Base-by-base conservation (phyloP, 164 flowering plant species). In the Buxus sempervirens region DNA sequence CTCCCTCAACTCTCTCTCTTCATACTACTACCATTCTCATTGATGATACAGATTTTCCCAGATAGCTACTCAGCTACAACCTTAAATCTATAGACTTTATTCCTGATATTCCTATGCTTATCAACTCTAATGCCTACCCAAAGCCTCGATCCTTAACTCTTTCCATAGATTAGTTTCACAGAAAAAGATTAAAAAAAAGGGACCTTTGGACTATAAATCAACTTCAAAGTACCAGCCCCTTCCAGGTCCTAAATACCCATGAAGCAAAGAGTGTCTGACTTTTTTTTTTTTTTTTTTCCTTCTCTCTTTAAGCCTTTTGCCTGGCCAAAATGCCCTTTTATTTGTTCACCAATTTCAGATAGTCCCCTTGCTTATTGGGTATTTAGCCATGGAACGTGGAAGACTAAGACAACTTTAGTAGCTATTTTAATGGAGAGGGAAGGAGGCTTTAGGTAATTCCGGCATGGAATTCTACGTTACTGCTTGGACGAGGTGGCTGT, bases 1-100 rank as follows among this genome's bases (percentile, higher is more conserved):
- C 98, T 91, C 78, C 96, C 78, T 62, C 81, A 38, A 36, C 27
- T 21, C 12, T 25, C 13, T 45, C 38, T 32, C 38, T 32, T 32
- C 3, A 7, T 32, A 32, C 38, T 32, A 32, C 38, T 7, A 32
- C 38, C 38, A 32, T 32, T 3, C 7, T 32, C 38, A 32, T 32
- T 32, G 38, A 32, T 32, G 38, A 3, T 32, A 32, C 38, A 32
- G 38, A 32, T 32, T 7, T 32, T 32, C 38, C 38, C 38, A 32
- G 38, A 32, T 32, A 32, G 38, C 38, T 32, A 3, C 38, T 32
- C 38, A 32, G 38, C 7, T 32, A 32, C 38, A 3, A 3, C 38
- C 38, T 3, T 32, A 32, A 32, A 32, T 3, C 63, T 67, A 27
- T 49, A n/a, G n/a, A n/a, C n/a, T n/a, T 28, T 19, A 41, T 26